Percentiles rank a stretch among this genome's conserved stretches.
These are phyloP conservation scores for Polytrichum commune DNA, from an alignment of 225 moss, liverwort and hornwort genomes.

Conservation along the genomic window DNA sequence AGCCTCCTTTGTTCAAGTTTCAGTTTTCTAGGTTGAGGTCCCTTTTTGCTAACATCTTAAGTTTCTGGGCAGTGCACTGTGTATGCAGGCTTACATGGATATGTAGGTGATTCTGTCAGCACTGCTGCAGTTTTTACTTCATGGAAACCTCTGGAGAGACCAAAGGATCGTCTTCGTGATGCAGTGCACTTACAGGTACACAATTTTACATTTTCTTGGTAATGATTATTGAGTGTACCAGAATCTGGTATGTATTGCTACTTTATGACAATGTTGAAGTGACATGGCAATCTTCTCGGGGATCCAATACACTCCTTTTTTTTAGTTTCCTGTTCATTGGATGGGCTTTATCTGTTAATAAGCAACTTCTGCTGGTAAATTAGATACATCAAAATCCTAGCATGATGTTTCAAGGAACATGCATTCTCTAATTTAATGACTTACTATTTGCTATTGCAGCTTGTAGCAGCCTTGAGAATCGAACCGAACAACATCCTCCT, in stretches of 20 bases:
- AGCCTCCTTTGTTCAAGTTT: too few species aligned
- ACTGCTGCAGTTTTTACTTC: constrained; percentile 34
- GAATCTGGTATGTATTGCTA: too few species aligned
- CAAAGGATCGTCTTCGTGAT: constrained; percentile 54
- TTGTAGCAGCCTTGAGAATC: constrained; percentile 86
- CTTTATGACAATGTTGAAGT: too few species aligned
- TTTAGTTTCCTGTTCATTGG: too few species aligned
- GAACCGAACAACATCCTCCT: constrained; percentile 70
- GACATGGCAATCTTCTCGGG: too few species aligned
- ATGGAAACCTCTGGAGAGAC: constrained; percentile 42
- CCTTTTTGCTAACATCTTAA: constrained; percentile 26
- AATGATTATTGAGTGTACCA: too few species aligned
- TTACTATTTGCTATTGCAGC: constrained; percentile 41
- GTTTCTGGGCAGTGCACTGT: constrained; percentile 61
- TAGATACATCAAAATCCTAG: too few species aligned
- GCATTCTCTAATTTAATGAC: too few species aligned
- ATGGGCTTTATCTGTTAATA: too few species aligned
- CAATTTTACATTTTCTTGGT: not conserved
- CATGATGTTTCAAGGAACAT: too few species aligned
- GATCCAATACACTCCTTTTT: too few species aligned
- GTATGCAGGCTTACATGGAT: constrained; percentile 53
- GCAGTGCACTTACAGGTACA: constrained; percentile 72
- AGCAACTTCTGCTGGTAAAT: too few species aligned
- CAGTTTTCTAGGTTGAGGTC: not conserved
- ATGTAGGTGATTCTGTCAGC: constrained; percentile 38